Evolutionary conservation across 768 basidiomycete species (phyloP), one percentile per base, ranked within the genome.

Genomic region (Harrya chromipes): DNA sequence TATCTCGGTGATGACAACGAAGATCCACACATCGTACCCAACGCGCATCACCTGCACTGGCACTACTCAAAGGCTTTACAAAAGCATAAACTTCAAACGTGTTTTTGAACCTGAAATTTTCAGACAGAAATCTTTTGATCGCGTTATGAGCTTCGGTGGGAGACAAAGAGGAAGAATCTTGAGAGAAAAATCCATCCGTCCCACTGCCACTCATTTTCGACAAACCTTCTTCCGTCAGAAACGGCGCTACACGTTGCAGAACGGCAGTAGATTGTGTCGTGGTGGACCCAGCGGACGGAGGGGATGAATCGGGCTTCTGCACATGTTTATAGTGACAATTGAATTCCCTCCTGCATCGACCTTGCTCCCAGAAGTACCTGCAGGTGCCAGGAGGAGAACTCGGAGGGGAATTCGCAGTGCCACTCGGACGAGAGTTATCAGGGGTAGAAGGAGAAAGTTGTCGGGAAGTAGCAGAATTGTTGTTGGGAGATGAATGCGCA

Each of bases 1-100:
- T 23, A 39, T 21, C 13, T 23, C 19, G 9, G 4, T 13, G 2
- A 31, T 17, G n/a, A 49, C 8, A 17, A 35, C 21, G 46, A 14
- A 43, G 11, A 4, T n/a, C 11, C 9, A 37, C 9, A 27, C 47
- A 63, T 40, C 61, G 4, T 56, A 80, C 79, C 78, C 79, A 80
- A 43, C 52, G 47, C 6, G 52, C 52, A 44, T 76, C 77, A 1
- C 64, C 64, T 0, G 67, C 43, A 33, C 67, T 72, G 2, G 74
- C 71, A 41, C 73, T 77, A 17, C 53, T 69, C 4, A 79, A 13
- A 6, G 61, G 49, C 14, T 46, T 53, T 51, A 69, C 43, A 50
- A 83, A 84, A 1, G 69, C 66, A 55, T 82, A 81, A 1, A 81
- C 51, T 4, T 81, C 67, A 37, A 67, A 68, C 0, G 75, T 66